Base-by-base conservation (phyloP, 345 rosid genomes). In the Alliaria petiolata region DNA sequence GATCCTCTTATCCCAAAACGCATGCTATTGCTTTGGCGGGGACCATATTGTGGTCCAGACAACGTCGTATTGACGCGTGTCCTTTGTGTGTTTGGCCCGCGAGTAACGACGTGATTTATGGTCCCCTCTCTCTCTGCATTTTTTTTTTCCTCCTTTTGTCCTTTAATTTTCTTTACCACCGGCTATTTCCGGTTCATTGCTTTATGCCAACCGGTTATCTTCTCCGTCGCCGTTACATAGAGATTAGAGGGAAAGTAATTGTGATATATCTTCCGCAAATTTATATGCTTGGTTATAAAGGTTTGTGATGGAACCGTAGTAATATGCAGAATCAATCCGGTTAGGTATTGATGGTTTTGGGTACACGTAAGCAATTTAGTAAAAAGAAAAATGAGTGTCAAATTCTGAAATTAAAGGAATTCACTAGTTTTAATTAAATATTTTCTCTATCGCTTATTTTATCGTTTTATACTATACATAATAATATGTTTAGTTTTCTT, bases 31-130 rank as follows among this genome's bases (percentile, higher is more conserved):
- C 69, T 42, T 22, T 16, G 36, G 1, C 4, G 62, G 84, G 89
- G 85, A 78, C 90, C 79, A 57, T 66, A 0, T n/a, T 31, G 88
- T 82, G 97, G 93, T 85, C 89, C 95, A 79, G 4, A 25, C 15
- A 0, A 8, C 55, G 8, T 38, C 4, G 8, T 31, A 0, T 20
- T 6, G 84, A 76, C 97, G 75, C 86, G 90, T 87, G 88, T 83
- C 67, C 8, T 7, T 0, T n/a, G n/a, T n/a, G n/a, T n/a, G n/a
- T n/a, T n/a, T n/a, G n/a, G n/a, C 86, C 84, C 81, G 82, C 78
- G 77, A 76, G 85, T 79, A 66, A 10, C 79, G 72, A 84, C 85
- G 84, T 79, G 59, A 73, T 80, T 73, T 30, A 68, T 76, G 83
- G 87, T 81, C 84, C 87, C 85, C 80, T 2, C 22, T 54, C 36